phyloP scores from a whole-genome alignment of 768 basidiomycete genomes.

The Tylopilus vinaceipallidus region DNA sequence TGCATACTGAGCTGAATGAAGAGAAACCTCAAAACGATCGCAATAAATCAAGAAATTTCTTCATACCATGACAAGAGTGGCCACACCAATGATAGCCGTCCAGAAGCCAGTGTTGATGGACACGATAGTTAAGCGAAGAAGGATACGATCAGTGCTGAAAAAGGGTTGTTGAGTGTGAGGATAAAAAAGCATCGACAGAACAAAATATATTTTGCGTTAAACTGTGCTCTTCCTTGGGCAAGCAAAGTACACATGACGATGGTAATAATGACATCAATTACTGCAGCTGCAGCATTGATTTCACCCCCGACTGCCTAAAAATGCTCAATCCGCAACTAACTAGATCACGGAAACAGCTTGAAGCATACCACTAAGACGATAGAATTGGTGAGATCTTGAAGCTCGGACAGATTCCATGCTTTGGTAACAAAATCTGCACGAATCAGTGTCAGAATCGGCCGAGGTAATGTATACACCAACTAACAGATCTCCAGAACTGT shows the following conservation, averaged over 20 bases:
- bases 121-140: not conserved
- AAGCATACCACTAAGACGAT: not conserved
- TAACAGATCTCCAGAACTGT: not conserved
- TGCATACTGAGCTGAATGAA: not conserved
- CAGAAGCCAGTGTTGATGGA: not conserved
- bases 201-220: not conserved
- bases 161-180: not conserved
- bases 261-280: not conserved
- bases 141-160: not conserved
- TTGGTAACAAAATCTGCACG: not conserved
- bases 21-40: not conserved
- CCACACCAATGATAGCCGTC: not conserved
- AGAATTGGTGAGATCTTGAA: not conserved
- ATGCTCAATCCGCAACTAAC: not conserved
- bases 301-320: not conserved
- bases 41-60: not conserved
- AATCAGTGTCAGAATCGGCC: not conserved
- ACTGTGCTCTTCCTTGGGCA: not conserved
- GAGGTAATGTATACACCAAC: not conserved
- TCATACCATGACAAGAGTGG: not conserved
- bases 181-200: not conserved
- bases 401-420: not conserved
- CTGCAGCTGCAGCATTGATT: not conserved
- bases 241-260: not conserved
- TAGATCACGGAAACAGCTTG: not conserved